A percentile compares a stretch with the other conserved stretches of the same genome.
These are phyloP conservation scores for Apiotrichum montevideense DNA, from an alignment of 1,284 basidiomycete genomes.

Conservation along the genomic window DNA sequence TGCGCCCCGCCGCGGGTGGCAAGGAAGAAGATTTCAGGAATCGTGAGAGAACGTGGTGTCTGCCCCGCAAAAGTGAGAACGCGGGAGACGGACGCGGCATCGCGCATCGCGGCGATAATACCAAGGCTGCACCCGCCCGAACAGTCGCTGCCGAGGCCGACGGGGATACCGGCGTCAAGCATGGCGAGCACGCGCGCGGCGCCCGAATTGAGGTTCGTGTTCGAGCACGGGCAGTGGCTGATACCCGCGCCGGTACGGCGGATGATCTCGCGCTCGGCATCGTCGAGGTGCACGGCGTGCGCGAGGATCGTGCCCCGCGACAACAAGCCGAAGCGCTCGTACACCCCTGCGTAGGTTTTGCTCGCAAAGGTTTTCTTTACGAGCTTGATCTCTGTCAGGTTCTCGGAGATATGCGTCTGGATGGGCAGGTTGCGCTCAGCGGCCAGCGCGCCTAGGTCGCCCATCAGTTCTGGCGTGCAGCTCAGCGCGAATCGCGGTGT, in stretches of 20 bases:
- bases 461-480: constrained; percentile 71
- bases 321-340: constrained; percentile 73
- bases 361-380: constrained; percentile 63
- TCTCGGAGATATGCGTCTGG: constrained; percentile 93
- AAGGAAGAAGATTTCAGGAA: constrained; percentile 76
- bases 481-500: constrained; percentile 94
- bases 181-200: constrained; percentile 64
- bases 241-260: constrained; percentile 64
- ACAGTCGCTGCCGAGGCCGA: constrained; percentile 84
- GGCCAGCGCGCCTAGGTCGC: constrained; percentile 57
- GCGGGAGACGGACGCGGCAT: constrained; percentile 78
- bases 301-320: constrained; percentile 76
- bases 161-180: constrained; percentile 48
- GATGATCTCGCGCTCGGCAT: constrained; percentile 67
- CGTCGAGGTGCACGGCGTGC: constrained; percentile 68
- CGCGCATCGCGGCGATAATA: constrained; percentile 73
- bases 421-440: constrained; percentile 51
- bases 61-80: constrained; percentile 50
- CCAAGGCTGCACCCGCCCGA: constrained; percentile 83
- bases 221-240: constrained; percentile 88
- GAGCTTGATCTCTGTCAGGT: constrained; percentile 64
- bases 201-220: constrained; percentile 83
- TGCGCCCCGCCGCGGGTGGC: constrained; percentile 88
- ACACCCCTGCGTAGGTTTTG: constrained; percentile 66
- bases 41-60: constrained; percentile 49